Percentiles rank a stretch among this genome's conserved stretches.
Evolutionary conservation across 352 stramenopile genomes (phyloP).

Genomic region (Aphanomyces euteiches): DNA sequence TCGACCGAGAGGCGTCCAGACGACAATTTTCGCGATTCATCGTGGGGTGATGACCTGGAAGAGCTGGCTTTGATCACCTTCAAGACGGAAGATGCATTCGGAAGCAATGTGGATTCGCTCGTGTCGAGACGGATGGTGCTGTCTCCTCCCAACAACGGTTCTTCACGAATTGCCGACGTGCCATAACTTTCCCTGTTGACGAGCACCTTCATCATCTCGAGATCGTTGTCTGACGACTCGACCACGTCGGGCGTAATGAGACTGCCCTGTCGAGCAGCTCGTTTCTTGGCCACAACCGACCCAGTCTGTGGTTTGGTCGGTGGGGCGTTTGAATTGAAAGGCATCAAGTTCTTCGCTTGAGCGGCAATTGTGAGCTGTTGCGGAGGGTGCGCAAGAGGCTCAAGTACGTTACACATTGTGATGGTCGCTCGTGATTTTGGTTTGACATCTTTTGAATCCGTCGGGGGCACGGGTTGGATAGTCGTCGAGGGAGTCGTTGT

Average conservation of each 20-base stretch:
- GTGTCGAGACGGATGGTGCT: background rate
- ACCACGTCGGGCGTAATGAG: background rate
- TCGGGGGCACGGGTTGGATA: conserved; percentile 10
- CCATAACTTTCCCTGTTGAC: conserved; percentile 18
- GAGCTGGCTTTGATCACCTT: conserved; percentile 16
- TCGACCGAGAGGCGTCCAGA: too few species aligned
- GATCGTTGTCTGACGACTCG: conserved; percentile 15
- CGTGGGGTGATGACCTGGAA: too few species aligned
- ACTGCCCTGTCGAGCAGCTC: conserved; percentile 22
- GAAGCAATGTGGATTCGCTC: conserved; percentile 4
- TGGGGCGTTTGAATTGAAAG: conserved; percentile 25
- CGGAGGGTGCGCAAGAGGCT: background rate
- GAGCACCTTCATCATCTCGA: conserved; percentile 28
- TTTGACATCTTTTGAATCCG: conserved; percentile 21
- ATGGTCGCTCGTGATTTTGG: conserved; percentile 19
- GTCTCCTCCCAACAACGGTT: background rate
- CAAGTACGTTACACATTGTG: conserved; percentile 10
- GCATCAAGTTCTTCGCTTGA: conserved; percentile 28
- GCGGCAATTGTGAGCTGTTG: conserved; percentile 11
- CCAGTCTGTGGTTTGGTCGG: conserved; percentile 3
- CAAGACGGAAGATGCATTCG: conserved; percentile 8
- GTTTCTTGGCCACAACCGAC: conserved; percentile 22
- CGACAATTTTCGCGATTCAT: too few species aligned
- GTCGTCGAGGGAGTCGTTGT: background rate
- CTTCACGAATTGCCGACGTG: background rate